Evolutionary conservation across 2,329 filamentous ascomycete species (phyloP).

Genomic region (Colletotrichum chrysophilum): DNA sequence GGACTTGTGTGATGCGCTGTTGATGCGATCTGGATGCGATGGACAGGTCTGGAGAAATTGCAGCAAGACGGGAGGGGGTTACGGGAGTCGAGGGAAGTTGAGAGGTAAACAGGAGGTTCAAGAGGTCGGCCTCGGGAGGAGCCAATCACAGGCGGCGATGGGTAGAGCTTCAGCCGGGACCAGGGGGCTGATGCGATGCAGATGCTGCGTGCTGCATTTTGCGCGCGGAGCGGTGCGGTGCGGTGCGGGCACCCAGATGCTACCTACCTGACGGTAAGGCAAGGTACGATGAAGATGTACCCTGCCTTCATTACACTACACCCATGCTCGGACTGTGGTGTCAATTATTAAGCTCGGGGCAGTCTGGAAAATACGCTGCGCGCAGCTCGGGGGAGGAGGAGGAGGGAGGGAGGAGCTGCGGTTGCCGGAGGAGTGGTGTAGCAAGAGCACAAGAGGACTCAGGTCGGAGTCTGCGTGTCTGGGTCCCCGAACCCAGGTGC

Average conservation of each 20-base stretch:
- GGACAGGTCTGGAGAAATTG: neutral
- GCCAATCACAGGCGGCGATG: constrained; percentile 17
- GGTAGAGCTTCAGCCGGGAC: constrained; percentile 22
- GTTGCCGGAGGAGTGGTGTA: neutral
- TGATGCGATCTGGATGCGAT: constrained; percentile 13
- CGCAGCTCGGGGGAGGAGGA: neutral
- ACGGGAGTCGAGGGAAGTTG: constrained; percentile 15
- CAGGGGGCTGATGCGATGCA: constrained; percentile 24
- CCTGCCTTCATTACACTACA: neutral
- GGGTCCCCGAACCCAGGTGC: neutral
- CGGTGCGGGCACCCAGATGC: neutral
- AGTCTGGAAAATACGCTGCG: neutral
- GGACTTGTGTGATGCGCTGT: neutral
- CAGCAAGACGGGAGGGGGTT: constrained; percentile 10
- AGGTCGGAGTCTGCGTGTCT: constrained; percentile 13
- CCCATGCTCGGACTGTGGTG: neutral
- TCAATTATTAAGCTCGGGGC: neutral
- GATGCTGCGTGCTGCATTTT: constrained; percentile 8
- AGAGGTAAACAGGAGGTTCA: constrained; percentile 22
- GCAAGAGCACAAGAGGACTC: neutral
- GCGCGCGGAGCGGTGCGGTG: constrained; percentile 16
- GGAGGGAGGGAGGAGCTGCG: neutral
- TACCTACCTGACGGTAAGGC: neutral
- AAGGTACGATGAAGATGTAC: neutral
- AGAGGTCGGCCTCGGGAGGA: constrained; percentile 13